Evolutionary conservation across 352 stramenopile genomes (phyloP).

Genomic region (Pythium monospermum): DNA sequence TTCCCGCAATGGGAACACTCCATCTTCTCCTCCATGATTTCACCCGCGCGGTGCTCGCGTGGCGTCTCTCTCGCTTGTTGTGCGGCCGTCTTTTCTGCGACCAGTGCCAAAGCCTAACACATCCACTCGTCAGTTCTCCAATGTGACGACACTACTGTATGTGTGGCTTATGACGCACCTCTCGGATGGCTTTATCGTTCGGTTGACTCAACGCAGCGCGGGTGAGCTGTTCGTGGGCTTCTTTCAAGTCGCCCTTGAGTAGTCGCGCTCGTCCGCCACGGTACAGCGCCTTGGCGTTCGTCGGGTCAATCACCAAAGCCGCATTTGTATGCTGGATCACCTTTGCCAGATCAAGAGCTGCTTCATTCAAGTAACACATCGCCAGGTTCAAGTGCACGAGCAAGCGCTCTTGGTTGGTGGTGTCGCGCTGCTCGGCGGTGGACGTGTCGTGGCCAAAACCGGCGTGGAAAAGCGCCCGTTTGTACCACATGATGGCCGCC

Average conservation of each 20-base stretch:
- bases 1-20: neutral
- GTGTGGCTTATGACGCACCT: constrained; percentile 22
- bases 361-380: constrained; percentile 54
- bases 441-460: constrained; percentile 86
- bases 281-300: constrained; percentile 85
- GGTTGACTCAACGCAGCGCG: constrained; percentile 54
- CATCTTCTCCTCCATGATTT: neutral
- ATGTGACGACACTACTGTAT: neutral
- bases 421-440: constrained; percentile 59
- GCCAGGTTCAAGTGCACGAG: constrained; percentile 80
- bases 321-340: constrained; percentile 60
- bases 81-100: constrained; percentile 42
- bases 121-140: too few species aligned
- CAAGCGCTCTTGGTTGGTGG: constrained; percentile 66
- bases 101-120: constrained; percentile 32
- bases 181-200: constrained; percentile 65
- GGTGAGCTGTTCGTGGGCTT: constrained; percentile 56
- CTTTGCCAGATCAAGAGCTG: constrained; percentile 34
- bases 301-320: constrained; percentile 64
- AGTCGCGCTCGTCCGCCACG: constrained; percentile 60
- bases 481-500: constrained; percentile 60
- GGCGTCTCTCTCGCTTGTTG: constrained; percentile 51
- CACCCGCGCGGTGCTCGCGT: neutral
- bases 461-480: constrained; percentile 72
- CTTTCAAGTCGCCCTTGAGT: constrained; percentile 48